Evolutionary conservation across 2,329 filamentous ascomycete genomes (phyloP).

Genomic region (Cercospora zeae-maydis): DNA sequence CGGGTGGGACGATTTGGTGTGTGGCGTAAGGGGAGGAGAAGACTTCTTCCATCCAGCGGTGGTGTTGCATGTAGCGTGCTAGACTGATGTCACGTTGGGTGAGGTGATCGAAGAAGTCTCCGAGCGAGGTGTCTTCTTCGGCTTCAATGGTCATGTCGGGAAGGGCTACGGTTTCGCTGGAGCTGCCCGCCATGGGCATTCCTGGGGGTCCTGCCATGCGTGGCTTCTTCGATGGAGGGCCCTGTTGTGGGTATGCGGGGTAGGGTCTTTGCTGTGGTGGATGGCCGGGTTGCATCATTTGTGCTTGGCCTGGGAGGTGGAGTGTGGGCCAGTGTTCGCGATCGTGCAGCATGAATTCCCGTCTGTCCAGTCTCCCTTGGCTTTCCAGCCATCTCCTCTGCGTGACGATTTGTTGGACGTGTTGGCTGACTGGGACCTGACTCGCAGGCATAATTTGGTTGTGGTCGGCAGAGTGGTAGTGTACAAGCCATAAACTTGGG

Average conservation of each 20-base stretch:
- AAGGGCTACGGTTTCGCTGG: constrained; percentile 37
- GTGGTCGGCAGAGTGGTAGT: constrained; percentile 76
- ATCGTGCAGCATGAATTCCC: constrained; percentile 93
- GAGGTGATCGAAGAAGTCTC: constrained; percentile 85
- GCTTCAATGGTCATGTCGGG: constrained; percentile 64
- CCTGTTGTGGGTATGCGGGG: constrained; percentile 32
- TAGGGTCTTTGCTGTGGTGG: constrained; percentile 22
- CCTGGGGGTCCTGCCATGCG: constrained; percentile 40
- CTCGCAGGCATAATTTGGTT: constrained; percentile 68
- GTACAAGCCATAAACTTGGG: constrained; percentile 81
- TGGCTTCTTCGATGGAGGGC: constrained; percentile 46
- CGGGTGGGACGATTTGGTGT: constrained; percentile 78
- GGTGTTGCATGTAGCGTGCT: constrained; percentile 85
- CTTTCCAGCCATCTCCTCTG: constrained; percentile 61
- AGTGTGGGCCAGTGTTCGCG: constrained; percentile 86
- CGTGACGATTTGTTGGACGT: constrained; percentile 58
- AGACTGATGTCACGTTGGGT: constrained; percentile 86
- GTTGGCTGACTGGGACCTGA: constrained; percentile 59
- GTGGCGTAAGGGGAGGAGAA: constrained; percentile 85
- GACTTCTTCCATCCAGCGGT: constrained; percentile 99
- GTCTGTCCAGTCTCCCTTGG: constrained; percentile 77
- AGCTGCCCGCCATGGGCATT: constrained; percentile 38
- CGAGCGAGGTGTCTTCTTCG: constrained; percentile 81
- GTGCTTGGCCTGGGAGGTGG: constrained; percentile 54
- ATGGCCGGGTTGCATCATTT: constrained; percentile 15